These are phyloP conservation scores for Anisogramma anomala DNA, from an alignment of 2,329 filamentous ascomycete genomes.

Conservation along the genomic window DNA sequence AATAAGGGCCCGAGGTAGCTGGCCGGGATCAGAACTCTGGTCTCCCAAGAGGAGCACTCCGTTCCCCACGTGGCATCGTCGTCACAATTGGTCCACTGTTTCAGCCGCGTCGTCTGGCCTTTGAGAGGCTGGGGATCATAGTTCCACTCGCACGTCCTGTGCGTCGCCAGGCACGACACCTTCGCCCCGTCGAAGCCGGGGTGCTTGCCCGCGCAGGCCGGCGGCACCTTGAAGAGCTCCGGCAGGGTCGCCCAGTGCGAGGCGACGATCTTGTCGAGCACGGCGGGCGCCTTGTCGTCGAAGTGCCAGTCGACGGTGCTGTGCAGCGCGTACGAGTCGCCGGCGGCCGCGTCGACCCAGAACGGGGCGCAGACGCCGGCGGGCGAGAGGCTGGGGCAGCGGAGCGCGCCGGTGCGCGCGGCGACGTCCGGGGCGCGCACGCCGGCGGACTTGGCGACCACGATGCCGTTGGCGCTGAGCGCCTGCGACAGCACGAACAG, in stretches of 20 bases:
- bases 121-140: too few species aligned
- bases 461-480: neutral
- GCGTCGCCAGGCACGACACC: slow-evolving; percentile 4
- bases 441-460: neutral
- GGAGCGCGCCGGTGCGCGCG: neutral
- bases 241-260: slow-evolving; percentile 1
- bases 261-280: slow-evolving; percentile 3
- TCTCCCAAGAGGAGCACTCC: too few species aligned
- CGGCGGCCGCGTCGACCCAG: slow-evolving; percentile 2
- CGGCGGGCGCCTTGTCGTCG: neutral
- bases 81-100: too few species aligned
- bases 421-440: neutral
- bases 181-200: slow-evolving; percentile 3
- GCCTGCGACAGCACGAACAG: slow-evolving; percentile 1
- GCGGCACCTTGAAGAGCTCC: neutral
- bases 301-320: slow-evolving; percentile 3
- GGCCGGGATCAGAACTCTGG: too few species aligned
- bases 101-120: too few species aligned
- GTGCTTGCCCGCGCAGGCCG: neutral
- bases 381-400: slow-evolving; percentile 1
- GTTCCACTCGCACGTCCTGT: slow-evolving; percentile 3
- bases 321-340: neutral
- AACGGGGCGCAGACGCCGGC: neutral
- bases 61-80: too few species aligned
- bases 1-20: too few species aligned